Evolutionary conservation across 1,284 basidiomycete genomes (phyloP).

Genomic region (Cutaneotrichosporon sp.): DNA sequence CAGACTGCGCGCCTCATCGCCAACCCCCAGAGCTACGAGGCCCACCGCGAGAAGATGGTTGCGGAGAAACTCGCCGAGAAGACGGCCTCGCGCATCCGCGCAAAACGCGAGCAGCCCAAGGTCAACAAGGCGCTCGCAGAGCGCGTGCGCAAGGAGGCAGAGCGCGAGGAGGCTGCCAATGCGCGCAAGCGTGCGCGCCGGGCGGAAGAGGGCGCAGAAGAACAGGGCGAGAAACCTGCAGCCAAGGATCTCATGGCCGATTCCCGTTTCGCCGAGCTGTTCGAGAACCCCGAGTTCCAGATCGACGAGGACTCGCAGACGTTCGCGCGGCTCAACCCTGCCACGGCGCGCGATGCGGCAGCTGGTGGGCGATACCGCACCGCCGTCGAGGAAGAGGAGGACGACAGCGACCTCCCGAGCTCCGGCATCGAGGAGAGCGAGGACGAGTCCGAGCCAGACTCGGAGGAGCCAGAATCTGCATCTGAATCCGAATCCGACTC

Average conservation of each 20-base stretch:
- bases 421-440: conserved; percentile 55
- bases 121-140: conserved; percentile 92
- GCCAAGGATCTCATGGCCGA: conserved; percentile 64
- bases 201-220: conserved; percentile 25
- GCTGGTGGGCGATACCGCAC: conserved; percentile 56
- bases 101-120: conserved; percentile 63
- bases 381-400: conserved; percentile 83
- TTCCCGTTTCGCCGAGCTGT: conserved; percentile 84
- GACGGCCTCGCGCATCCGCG: conserved; percentile 84
- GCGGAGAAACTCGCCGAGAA: conserved; percentile 87
- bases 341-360: conserved; percentile 52
- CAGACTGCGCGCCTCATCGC: conserved; percentile 91
- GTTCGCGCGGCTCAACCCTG: conserved; percentile 87
- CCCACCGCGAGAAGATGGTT: conserved; percentile 83
- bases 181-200: conserved; percentile 56
- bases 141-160: conserved; percentile 70
- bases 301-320: conserved; percentile 85
- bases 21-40: conserved; percentile 92
- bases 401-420: conserved; percentile 75
- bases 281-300: conserved; percentile 88
- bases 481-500: too few relatives aligned
- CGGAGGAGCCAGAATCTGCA: conserved; percentile 8
- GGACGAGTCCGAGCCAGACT: conserved; percentile 34
- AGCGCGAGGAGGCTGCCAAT: conserved; percentile 60
- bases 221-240: conserved; percentile 41